Percentiles rank a stretch among this genome's conserved stretches.
Conservation (phyloP, 768 basidiomycete genomes). For the Mycena olivaceomarginata region DNA sequence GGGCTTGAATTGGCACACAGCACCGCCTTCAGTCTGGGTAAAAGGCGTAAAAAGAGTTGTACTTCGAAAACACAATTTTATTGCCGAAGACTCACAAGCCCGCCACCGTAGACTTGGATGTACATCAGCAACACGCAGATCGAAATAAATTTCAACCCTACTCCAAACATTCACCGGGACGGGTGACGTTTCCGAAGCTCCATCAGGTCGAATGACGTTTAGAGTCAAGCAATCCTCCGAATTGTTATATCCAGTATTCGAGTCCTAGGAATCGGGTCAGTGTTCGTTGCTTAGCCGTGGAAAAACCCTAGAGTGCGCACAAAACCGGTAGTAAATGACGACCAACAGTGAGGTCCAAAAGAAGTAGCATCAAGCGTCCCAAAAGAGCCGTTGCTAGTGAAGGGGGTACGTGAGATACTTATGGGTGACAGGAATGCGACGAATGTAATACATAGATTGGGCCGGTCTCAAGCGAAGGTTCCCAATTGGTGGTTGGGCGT, state of each 20-base stretch:
- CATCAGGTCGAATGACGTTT: constrained; percentile 55
- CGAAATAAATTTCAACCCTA: constrained; percentile 1
- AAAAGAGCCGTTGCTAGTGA: constrained; percentile 53
- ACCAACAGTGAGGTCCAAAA: constrained; percentile 44
- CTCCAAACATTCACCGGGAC: constrained; percentile 57
- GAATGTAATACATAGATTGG: constrained; percentile 45
- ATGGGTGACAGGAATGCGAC: constrained; percentile 25
- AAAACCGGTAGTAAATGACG: constrained; percentile 41
- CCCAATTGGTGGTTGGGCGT: constrained; percentile 58
- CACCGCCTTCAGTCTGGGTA: constrained; percentile 35
- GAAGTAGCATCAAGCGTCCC: constrained; percentile 48
- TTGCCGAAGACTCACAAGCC: constrained; percentile 21
- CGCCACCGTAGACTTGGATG: constrained; percentile 36
- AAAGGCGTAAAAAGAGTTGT: constrained; percentile 11
- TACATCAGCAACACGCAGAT: constrained; percentile 34
- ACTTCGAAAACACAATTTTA: not conserved
- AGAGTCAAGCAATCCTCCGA: constrained; percentile 55
- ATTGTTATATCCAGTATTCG: constrained; percentile 37
- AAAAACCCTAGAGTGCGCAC: not conserved
- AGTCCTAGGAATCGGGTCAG: constrained; percentile 14
- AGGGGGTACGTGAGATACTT: constrained; percentile 42
- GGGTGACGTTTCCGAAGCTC: constrained; percentile 48
- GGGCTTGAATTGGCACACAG: constrained; percentile 19
- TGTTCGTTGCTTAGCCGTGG: no score
- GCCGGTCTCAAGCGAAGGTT: constrained; percentile 57